These are phyloP conservation scores for Colletotrichum liaoningense DNA, from an alignment of 2,329 filamentous ascomycete species.

Conservation along the genomic window DNA sequence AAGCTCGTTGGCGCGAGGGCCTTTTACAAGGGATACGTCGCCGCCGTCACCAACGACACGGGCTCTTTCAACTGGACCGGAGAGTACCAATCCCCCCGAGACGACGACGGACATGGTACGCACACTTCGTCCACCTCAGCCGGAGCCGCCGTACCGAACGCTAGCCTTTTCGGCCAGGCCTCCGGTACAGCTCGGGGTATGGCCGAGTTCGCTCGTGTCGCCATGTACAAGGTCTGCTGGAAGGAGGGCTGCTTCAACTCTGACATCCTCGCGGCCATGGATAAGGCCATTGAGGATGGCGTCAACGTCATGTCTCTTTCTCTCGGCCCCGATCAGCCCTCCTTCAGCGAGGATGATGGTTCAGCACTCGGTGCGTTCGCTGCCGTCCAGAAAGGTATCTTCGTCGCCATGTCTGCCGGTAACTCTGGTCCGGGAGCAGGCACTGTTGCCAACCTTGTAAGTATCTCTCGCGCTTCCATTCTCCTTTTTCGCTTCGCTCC, in stretches of 20 bases:
- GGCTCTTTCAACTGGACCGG: slow-evolving; percentile 10
- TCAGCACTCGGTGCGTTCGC: background rate
- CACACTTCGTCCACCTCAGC: slow-evolving; percentile 21
- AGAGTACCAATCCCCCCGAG: background rate
- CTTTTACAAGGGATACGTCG: slow-evolving; percentile 20
- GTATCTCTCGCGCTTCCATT: background rate
- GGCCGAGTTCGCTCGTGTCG: slow-evolving; percentile 11
- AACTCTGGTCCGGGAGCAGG: slow-evolving; percentile 7
- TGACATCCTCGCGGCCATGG: slow-evolving; percentile 20
- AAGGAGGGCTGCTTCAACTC: background rate
- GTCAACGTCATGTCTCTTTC: slow-evolving; percentile 26
- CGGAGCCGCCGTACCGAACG: background rate
- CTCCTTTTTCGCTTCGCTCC: background rate
- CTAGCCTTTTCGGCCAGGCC: slow-evolving; percentile 17
- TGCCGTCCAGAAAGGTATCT: slow-evolving; percentile 11
- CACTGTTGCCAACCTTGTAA: background rate
- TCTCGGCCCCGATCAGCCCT: background rate
- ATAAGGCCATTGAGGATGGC: slow-evolving; percentile 25
- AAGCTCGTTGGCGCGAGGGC: slow-evolving; percentile 34
- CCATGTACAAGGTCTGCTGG: slow-evolving; percentile 30
- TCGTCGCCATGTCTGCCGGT: slow-evolving; percentile 3
- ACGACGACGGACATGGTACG: slow-evolving; percentile 21
- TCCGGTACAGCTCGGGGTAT: slow-evolving; percentile 24
- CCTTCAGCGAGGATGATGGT: background rate
- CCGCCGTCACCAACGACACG: background rate